Base-by-base conservation (phyloP, 345 rosid species). In the Salix viminalis region DNA sequence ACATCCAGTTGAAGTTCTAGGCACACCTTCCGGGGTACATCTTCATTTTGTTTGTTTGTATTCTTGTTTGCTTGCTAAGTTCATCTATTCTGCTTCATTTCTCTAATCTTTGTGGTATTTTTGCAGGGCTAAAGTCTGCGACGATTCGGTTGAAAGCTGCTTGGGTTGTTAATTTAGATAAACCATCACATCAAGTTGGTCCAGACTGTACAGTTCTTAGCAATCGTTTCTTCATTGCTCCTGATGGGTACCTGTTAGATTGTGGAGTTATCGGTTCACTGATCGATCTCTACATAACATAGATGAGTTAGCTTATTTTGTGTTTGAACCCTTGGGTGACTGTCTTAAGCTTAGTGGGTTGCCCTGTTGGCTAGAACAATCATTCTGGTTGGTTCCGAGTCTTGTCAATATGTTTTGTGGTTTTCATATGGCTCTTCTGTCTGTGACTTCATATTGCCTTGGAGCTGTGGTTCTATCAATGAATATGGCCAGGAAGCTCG, bases 71-170 rank as follows among this genome's bases (percentile, higher is more conserved):
- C 8, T 37, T 11, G 9, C 14, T 2, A 34, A 24, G 24, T 54
- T 67, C 28, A 3, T 77, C 26, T 67, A 46, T n/a, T 65, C 15
- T 58, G 23, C 14, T 5, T 73, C 2, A 39, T 70, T 74, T 23
- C 67, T 75, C 67, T 58, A 32, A 78, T 37, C 24, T 66, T 16
- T 81, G 64, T 10, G 60, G 15, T 77, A 13, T 56, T 77, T 48
- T 34, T 84, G 80, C 86, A 91, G 96, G 91, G 87, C 77, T 89
- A 86, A 86, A 78, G 87, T 84, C 88, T 88, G 84, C 85, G 60
- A 81, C 79, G 77, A 72, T 76, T 71, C 74, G 41, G 75, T 75
- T 74, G 75, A 70, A 85, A 77, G 79, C 83, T 86, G 87, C 82
- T 74, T 79, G 50, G 72, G 68, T 75, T 65, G 79, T 72, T 67